A percentile compares a stretch with the other conserved stretches of the same genome.
These are phyloP conservation scores for Zopfochytrium polystomum DNA, from an alignment of 371 early-diverging fungal species.

Conservation along the genomic window DNA sequence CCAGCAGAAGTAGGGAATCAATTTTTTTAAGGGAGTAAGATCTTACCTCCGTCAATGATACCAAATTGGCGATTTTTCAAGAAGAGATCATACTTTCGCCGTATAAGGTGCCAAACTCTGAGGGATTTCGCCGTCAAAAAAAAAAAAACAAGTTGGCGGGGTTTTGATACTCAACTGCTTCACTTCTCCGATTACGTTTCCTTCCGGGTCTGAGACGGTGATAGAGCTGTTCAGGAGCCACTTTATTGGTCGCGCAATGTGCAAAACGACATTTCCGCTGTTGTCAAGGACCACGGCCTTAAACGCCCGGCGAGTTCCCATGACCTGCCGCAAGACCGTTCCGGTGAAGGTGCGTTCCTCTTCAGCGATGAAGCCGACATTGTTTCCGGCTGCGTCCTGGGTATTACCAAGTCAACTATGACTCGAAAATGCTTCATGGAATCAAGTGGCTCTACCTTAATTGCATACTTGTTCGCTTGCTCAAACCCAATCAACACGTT, in stretches of 20 bases:
- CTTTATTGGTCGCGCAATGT: slow-evolving; percentile 72
- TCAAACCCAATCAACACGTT: slow-evolving; percentile 75
- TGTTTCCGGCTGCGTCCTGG: slow-evolving; percentile 25
- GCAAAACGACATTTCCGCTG: slow-evolving; percentile 65
- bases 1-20: no score
- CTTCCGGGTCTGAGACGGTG: slow-evolving; percentile 53
- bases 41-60: no score
- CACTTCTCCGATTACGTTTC: slow-evolving; percentile 74
- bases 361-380: slow-evolving; percentile 79
- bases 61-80: slow-evolving; percentile 68
- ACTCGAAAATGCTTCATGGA: not conserved
- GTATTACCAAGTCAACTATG: not conserved
- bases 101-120: slow-evolving; percentile 73
- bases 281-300: slow-evolving; percentile 70
- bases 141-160: not conserved
- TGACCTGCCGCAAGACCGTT: slow-evolving; percentile 67
- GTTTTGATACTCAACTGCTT: slow-evolving; percentile 58
- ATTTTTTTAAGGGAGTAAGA: no score
- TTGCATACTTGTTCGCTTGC: slow-evolving; percentile 84
- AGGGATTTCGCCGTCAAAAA: not conserved
- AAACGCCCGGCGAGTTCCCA: slow-evolving; percentile 76
- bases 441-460: slow-evolving; percentile 47
- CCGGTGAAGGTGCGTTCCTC: slow-evolving; percentile 62
- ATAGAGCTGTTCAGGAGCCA: slow-evolving; percentile 75
- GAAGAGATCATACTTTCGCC: slow-evolving; percentile 81